These are phyloP conservation scores for Flaveria ramosissima DNA, from an alignment of 129 eudicot species.

Conservation along the genomic window DNA sequence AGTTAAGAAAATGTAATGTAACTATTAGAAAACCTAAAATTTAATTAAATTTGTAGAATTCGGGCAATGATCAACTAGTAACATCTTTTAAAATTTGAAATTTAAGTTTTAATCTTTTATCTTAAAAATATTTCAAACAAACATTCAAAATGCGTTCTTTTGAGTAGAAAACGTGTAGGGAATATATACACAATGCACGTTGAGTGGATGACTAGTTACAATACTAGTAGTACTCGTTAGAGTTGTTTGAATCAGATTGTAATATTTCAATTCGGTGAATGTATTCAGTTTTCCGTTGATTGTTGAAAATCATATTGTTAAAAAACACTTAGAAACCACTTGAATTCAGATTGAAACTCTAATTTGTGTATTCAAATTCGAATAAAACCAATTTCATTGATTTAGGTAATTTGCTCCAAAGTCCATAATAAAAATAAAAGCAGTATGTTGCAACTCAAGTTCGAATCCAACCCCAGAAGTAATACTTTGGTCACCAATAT, in stretches of 20 bases:
- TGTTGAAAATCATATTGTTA: too few relatives aligned
- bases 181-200: not conserved
- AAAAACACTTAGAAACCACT: not conserved
- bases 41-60: too few relatives aligned
- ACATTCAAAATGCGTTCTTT: slow-evolving; percentile 5
- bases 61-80: not conserved
- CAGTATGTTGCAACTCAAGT: too few relatives aligned
- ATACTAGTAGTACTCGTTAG: not conserved
- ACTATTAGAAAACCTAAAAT: too few relatives aligned
- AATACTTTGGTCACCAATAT: too few relatives aligned
- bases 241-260: not conserved
- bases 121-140: not conserved
- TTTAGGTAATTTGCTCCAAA: too few relatives aligned
- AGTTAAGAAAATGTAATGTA: too few relatives aligned
- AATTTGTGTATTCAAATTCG: too few relatives aligned
- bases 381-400: too few relatives aligned
- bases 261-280: too few relatives aligned
- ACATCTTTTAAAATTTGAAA: not conserved
- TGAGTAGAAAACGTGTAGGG: not conserved
- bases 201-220: not conserved
- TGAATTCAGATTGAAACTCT: not conserved
- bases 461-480: too few relatives aligned
- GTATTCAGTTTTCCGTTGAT: not conserved
- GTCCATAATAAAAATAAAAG: too few relatives aligned
- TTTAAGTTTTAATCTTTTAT: not conserved